Base-by-base conservation (phyloP, 1,139 yeast species). In the Keqinozyma sinolaborantium region DNA sequence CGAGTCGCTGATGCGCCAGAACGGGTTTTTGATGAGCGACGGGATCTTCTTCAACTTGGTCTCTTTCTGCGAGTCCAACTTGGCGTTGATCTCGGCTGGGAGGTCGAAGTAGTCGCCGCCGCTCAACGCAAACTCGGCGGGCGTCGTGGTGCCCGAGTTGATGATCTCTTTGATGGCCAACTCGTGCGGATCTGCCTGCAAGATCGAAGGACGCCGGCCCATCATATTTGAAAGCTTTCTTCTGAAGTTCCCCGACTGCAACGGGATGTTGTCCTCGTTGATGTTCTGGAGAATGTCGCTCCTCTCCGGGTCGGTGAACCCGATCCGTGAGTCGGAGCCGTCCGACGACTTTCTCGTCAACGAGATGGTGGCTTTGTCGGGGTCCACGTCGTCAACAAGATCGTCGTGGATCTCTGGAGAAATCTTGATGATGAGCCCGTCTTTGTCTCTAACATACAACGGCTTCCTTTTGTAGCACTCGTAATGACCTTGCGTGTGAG, bases 401-500 rank as follows among this genome's bases (percentile, higher is more conserved):
- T 54, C 65, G 20, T 65, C 65, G 16, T 50, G 50, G 11, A 73
- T 68, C 31, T 61, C 67, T 2, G 78, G 77, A 1, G 76, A 64
- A 23, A 73, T 50, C 46, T 73, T 72, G 38, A 73, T 60, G 25
- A 63, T 73, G 46, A 44, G 57, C 3, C 76, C 76, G 2, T 68
- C 71, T 16, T 42, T 53, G 39, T 71, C 73, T 46, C 75, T 79
- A 31, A 73, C 77, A 41, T 68, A 73, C 8, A 73, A 56, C 2
- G 92, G 90, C 48, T 85, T 85, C 29, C 72, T 73, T 42, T 79
- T 78, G 52, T 77, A 85, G 44, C 92, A 82, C 48, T 84, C 94
- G 49, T 85, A 92, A 52, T 92, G 98, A 1, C 97, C 98, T 29
- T 81, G 78, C 13, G 83, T 73, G 56, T 92, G 97, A 1, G 94